Evolutionary conservation across 768 basidiomycete genomes (phyloP), one percentile per base, ranked within the genome.

Genomic region (Mycena polygramma): DNA sequence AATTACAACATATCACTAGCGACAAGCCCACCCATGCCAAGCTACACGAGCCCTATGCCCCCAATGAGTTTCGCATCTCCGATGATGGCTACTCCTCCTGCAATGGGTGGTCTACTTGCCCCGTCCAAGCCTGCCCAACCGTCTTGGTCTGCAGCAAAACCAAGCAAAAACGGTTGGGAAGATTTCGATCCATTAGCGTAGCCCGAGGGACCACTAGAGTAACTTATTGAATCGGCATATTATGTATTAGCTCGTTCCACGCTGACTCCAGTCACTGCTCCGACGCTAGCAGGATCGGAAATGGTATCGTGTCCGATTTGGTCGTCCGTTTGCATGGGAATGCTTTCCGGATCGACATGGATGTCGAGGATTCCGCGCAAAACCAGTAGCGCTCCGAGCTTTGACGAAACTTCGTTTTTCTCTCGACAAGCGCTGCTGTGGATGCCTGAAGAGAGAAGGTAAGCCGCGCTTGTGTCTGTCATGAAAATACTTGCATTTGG

Each of bases 171-270:
- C 72, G 90, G 90, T 68, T 94, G 92, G 92, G 89, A 89, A 26
- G 94, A 93, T 77, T 95, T 95, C 76, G 94, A 95, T 82, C 94
- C 94, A 15, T 81, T 94, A 53, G 85, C 87, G 59, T 92, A 80
- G 71, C 63, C 52, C 8, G 30, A 37, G 19, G 59, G 65, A 71
- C 54, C 19, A 35, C 57, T 70, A 65, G 58, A 60, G 51, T 67
- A 68, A 69, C 68, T 71, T 73, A 62, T 75, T 41, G 49, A 63
- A 71, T 74, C 64, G n/a, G 15, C 36, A 20, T 57, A 64, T 53
- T 72, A 68, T 70, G 61, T 63, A 65, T 60, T 48, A 64, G 78
- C 80, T 30, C 74, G 52, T 73, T 91, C 90, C 2, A 90, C 82
- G 71, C 84, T 80, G 19, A 90, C 81, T 10, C 83, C 85, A 22